Evolutionary conservation across 768 basidiomycete genomes (phyloP).

Genomic region (Trichaptum fuscoviolaceum): DNA sequence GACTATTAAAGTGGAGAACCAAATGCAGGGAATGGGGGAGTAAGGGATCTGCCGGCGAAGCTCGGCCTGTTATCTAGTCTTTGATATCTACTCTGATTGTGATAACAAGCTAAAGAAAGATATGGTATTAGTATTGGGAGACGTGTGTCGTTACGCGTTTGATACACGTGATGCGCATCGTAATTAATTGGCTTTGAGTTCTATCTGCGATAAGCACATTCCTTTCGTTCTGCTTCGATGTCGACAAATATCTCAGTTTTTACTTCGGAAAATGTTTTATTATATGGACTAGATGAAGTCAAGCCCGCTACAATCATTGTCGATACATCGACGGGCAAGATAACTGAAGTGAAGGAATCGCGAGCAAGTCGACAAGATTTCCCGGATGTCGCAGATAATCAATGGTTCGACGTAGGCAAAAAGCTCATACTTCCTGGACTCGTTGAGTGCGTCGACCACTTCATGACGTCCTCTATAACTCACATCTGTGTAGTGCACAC

Average conservation of each 20-base stretch:
- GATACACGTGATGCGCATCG: background rate
- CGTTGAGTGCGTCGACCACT: slow-evolving; percentile 55
- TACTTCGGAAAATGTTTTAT: slow-evolving; percentile 50
- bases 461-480: slow-evolving; percentile 15
- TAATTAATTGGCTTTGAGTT: too few relatives aligned
- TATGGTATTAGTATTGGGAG: background rate
- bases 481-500: slow-evolving; percentile 52
- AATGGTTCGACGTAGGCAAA: slow-evolving; percentile 53
- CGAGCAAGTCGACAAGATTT: slow-evolving; percentile 28
- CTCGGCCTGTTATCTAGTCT: too few relatives aligned
- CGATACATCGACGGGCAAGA: slow-evolving; percentile 52
- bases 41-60: too few relatives aligned
- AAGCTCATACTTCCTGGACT: slow-evolving; percentile 69
- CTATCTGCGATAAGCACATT: too few relatives aligned
- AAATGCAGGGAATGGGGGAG: too few relatives aligned
- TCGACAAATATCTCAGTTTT: slow-evolving; percentile 27
- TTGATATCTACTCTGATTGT: too few relatives aligned
- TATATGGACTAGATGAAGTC: slow-evolving; percentile 43
- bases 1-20: too few relatives aligned
- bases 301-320: slow-evolving; percentile 65
- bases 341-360: slow-evolving; percentile 40
- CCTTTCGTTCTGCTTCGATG: background rate
- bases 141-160: background rate
- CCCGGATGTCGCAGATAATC: slow-evolving; percentile 21
- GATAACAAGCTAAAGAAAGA: too few relatives aligned